phyloP scores from a whole-genome alignment of 768 basidiomycete species.

The Hypholoma sublateritium region DNA sequence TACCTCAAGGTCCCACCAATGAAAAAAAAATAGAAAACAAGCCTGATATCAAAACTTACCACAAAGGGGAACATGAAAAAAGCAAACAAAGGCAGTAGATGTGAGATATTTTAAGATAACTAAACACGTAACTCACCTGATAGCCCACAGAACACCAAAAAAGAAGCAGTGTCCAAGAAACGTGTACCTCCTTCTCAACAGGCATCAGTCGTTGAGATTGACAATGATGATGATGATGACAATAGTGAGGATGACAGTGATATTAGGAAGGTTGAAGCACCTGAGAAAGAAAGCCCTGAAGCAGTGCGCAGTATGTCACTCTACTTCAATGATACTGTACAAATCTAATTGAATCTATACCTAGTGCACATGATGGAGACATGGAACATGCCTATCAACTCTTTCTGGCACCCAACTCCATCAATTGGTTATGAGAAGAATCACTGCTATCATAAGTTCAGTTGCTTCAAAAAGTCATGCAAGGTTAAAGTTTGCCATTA shows the following conservation, averaged over 20 bases:
- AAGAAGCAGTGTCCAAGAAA: too few relatives aligned
- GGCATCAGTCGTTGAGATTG: not conserved
- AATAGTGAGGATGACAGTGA: not conserved
- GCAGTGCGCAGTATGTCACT: not conserved
- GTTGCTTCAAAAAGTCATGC: slow-evolving; percentile 10
- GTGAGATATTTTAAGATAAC: too few relatives aligned
- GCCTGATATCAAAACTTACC: not conserved
- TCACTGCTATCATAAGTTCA: slow-evolving; percentile 11
- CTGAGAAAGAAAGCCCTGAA: not conserved
- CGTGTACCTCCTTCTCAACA: not conserved
- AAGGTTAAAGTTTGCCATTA: slow-evolving; percentile 7
- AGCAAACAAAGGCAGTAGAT: too few relatives aligned
- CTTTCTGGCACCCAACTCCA: slow-evolving; percentile 11
- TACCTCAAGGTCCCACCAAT: not conserved
- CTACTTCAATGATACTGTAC: not conserved
- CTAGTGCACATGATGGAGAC: not conserved
- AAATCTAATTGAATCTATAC: not conserved
- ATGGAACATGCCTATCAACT: slow-evolving; percentile 15
- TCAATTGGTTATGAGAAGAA: slow-evolving; percentile 6
- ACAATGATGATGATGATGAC: not conserved
- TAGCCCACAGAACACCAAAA: not conserved
- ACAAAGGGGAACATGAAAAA: not conserved
- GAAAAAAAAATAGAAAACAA: not conserved
- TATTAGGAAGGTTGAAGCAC: not conserved
- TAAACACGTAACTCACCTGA: not conserved